Evolutionary conservation across 179 eudicot species (phyloP), one percentile per base, ranked within the genome.

Genomic region (Spinacia oleracea): DNA sequence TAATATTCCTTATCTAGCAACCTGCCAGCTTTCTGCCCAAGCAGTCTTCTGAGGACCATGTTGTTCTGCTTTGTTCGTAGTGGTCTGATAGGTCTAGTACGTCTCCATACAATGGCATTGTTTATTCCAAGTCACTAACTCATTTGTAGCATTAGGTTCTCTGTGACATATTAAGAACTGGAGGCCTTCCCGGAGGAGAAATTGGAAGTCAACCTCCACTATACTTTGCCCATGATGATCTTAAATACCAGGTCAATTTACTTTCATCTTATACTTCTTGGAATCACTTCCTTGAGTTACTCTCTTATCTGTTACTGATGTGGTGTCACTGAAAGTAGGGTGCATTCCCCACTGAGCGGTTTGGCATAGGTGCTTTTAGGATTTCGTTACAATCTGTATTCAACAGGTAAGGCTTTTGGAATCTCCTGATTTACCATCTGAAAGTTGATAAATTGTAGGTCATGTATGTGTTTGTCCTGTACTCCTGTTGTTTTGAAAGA

Each of bases 331-430:
- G 70, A 86, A 81, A 83, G 66, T 84, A 96, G 99, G 98, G 93
- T 81, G 87, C 87, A 45, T 96, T 96, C 85, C 96, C 98, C 68
- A 80, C 88, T 45, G 94, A 94, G 80, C 94, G 99, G 56, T 89
- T 96, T 81, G 98, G 98, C 80, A 89, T 96, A 98, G 98, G 96
- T 70, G 99, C 98, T 79, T 94, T 94, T 86, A 88, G 99, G 85
- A 91, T 94, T 70, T 95, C 97, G 29, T 71, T 96, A 60, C 96
- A 94, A 79, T 89, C 96, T 75, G 87, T 96, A 80, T 96, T 88
- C 89, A 94, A 92, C 91, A 90, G 91, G 99, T 96, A 83, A 78
- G 80, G 75, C 68, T 78, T 43, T 38, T 16, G 45, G 59, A 55
- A 53, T 60, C 63, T 79, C 38, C 35, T 23, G 3, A n/a, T 40